Evolutionary conservation across 345 rosid genomes (phyloP).

Genomic region (Eucalyptus globulus): DNA sequence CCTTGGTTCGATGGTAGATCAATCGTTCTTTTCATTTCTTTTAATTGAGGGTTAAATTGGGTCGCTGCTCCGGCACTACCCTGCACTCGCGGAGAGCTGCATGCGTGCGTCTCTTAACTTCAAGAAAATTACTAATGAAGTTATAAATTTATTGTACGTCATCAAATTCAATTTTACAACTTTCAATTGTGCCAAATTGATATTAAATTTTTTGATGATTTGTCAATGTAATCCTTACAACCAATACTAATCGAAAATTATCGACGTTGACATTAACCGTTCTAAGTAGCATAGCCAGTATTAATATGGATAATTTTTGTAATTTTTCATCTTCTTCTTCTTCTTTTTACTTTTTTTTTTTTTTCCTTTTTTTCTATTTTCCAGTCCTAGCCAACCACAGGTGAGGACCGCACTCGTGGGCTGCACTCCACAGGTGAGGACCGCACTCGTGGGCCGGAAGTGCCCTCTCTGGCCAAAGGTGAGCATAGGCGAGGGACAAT

Average conservation of each 20-base stretch:
- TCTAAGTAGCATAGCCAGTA: fast-evolving
- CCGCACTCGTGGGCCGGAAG: not conserved
- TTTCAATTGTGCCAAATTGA: not conserved
- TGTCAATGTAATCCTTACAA: fast-evolving
- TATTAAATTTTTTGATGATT: not conserved
- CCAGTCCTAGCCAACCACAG: not conserved
- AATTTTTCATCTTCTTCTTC: not conserved
- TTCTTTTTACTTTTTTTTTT: not conserved
- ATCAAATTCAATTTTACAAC: not conserved
- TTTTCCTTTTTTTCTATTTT: not conserved
- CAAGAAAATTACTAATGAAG: not conserved
- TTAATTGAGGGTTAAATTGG: not conserved
- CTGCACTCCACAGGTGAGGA: not conserved
- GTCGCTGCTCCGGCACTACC: not conserved
- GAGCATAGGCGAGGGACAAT: not conserved
- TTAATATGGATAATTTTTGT: not conserved
- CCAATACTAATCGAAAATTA: not conserved
- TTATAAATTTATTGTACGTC: too few species aligned
- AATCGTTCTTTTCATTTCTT: not conserved
- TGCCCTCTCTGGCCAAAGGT: not conserved
- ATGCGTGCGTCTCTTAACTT: not conserved
- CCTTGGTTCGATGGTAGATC: not conserved
- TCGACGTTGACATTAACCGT: fast-evolving
- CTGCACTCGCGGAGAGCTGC: not conserved
- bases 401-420: not conserved